Base-by-base conservation (phyloP, 257 asterid species). In the Nicotiana benthamiana region DNA sequence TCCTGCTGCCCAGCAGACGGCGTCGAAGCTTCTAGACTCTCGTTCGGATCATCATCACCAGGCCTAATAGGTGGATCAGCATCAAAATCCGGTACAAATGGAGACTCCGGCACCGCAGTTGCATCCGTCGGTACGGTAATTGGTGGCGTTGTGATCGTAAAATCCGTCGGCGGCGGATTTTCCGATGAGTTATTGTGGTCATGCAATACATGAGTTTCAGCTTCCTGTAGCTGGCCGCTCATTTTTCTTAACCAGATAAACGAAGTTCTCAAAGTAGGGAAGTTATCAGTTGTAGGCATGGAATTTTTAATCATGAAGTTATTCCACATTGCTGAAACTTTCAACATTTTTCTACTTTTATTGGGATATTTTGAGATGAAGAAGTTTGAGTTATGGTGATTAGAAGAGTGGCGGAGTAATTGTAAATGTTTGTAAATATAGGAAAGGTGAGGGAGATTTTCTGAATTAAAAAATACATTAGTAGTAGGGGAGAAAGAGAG, bases 1-100 rank as follows among this genome's bases (percentile, higher is more conserved):
- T 65, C 51, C 22, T 10, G 46, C 46, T 9, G 68, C 9, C 18
- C 66, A 22, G 67, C 9, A 9, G 34, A 22, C 1, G 30, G 40
- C 1, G 46, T 6, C 15, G 72, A 28, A 32, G 16, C 51, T 65
- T 65, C 75, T 32, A 32, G 48, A 65, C 75, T 66, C 27, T 66
- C 27, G 3, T 30, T 65, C 20, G 12, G 68, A 4, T 77, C 18
- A 17, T 76, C 36, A 57, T 59, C 80, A 6, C 70, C 80, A 5
- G 80, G 80, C 80, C 80, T 77, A n/a, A 57, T 30, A 13, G 80
- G 80, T 43, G 80, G 80, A 34, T 77, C 56, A 7, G 40, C 80
- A 24, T 77, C 80, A 16, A 77, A 77, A 62, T 77, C 80, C 5
- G 70, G 72, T 15, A 32, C 70, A 57, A 77, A 57, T 9, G 54